Conservation (phyloP, 2,329 filamentous ascomycete genomes). For the Harringtonia aguacate region DNA sequence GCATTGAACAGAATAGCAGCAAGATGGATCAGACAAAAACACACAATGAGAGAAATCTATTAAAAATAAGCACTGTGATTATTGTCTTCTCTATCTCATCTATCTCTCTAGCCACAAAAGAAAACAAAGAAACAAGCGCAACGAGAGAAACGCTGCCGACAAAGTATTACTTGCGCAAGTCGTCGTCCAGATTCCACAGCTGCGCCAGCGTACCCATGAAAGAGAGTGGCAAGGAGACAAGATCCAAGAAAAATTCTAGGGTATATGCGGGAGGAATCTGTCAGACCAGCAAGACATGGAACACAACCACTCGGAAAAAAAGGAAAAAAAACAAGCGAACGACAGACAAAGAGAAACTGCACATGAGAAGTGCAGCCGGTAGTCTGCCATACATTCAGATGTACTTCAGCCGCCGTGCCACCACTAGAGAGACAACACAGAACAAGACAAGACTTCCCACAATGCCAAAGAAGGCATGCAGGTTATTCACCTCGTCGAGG, state of each 20-base stretch:
- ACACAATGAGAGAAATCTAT: too few species aligned
- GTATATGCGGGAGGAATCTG: background rate
- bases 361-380: too few species aligned
- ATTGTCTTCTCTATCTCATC: too few species aligned
- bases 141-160: background rate
- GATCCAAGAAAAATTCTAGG: background rate
- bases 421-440: slow-evolving; percentile 31
- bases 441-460: slow-evolving; percentile 42
- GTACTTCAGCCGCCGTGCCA: slow-evolving; percentile 33
- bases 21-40: too few species aligned
- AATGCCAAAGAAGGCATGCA: slow-evolving; percentile 45
- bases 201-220: too few species aligned
- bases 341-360: background rate
- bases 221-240: too few species aligned
- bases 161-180: background rate
- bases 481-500: slow-evolving; percentile 30
- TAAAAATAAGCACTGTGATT: too few species aligned
- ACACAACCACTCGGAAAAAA: background rate
- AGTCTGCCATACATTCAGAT: too few species aligned
- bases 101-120: too few species aligned
- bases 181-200: too few species aligned
- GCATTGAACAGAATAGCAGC: too few species aligned
- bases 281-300: background rate
- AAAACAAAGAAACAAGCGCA: too few species aligned
- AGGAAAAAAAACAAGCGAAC: background rate